These are phyloP conservation scores for Dianthus caryophyllus DNA, from an alignment of 148 eudicot species.

Conservation along the genomic window DNA sequence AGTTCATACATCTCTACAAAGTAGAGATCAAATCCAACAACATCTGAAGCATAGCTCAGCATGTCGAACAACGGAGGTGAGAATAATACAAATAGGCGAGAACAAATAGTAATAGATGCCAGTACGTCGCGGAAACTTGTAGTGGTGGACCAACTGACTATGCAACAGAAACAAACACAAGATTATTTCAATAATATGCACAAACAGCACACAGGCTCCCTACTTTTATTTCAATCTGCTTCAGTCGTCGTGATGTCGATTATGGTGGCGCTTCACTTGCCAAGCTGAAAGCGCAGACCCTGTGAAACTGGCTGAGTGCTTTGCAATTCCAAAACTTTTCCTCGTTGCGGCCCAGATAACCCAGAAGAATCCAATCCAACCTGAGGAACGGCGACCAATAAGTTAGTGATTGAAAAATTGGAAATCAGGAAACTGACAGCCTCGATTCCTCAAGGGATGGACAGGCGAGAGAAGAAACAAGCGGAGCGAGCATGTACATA, in stretches of 20 bases:
- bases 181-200: conserved; percentile 11
- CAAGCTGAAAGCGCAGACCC: conserved; percentile 57
- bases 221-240: background rate
- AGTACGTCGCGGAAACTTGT: background rate
- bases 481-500: background rate
- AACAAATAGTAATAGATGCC: background rate
- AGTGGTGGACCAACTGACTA: background rate
- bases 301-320: conserved; percentile 42
- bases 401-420: background rate
- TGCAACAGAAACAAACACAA: conserved; percentile 3
- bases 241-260: conserved; percentile 32
- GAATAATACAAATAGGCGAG: background rate
- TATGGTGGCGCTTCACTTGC: conserved; percentile 29
- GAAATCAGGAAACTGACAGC: background rate
- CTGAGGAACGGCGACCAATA: conserved; percentile 26
- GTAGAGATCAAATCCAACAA: background rate
- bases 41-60: conserved; percentile 1
- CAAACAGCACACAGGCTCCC: conserved; percentile 1
- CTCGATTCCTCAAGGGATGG: background rate
- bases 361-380: conserved; percentile 85
- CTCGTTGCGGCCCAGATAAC: conserved; percentile 47
- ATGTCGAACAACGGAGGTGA: background rate
- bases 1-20: too few relatives aligned
- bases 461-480: background rate
- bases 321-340: conserved; percentile 50